phyloP scores from a whole-genome alignment of 176 grass and related monocot species.

The Neostapfia colusana region DNA sequence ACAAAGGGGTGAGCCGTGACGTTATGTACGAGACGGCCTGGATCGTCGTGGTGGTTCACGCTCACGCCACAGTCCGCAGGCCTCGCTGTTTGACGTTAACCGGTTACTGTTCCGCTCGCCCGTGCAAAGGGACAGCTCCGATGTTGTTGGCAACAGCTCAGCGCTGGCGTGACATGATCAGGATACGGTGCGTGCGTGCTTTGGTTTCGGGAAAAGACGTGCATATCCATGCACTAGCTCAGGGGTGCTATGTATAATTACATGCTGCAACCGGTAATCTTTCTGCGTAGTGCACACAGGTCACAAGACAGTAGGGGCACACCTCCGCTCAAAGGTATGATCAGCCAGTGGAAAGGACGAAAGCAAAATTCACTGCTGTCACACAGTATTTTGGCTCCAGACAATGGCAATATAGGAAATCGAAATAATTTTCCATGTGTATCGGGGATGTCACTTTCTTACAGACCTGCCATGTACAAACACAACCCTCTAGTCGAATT shows the following conservation, averaged over 20 bases:
- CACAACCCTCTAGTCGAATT: neutral
- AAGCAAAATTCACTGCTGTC: neutral
- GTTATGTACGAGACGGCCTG: neutral
- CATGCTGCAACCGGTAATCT: neutral
- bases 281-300: neutral
- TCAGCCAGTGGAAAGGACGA: neutral
- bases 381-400: neutral
- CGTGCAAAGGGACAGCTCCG: neutral
- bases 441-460: neutral
- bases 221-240: neutral
- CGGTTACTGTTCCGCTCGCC: neutral
- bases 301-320: slow-evolving; percentile 7
- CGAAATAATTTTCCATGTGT: neutral
- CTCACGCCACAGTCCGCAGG: too few species aligned
- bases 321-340: neutral
- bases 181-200: neutral
- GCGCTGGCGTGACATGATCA: slow-evolving; percentile 19
- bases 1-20: neutral
- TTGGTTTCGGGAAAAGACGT: neutral
- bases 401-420: neutral
- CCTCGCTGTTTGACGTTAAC: slow-evolving; percentile 23
- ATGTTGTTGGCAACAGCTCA: neutral
- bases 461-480: slow-evolving; percentile 7
- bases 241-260: neutral
- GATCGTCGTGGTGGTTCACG: neutral